Evolutionary conservation across 371 early-diverging fungal genomes (phyloP).

Genomic region (Blakeslea trispora): DNA sequence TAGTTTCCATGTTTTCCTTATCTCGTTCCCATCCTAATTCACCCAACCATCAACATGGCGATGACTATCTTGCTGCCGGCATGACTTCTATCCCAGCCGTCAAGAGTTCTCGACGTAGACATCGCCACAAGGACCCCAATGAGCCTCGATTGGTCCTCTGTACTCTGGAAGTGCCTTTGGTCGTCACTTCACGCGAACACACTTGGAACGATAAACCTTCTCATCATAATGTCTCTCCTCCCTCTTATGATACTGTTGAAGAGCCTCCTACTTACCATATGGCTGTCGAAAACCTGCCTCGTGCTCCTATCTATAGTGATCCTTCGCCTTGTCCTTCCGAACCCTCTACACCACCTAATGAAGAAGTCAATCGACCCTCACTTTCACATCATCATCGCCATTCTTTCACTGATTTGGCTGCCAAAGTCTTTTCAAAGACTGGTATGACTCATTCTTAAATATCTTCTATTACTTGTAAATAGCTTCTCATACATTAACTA

Average conservation of each 20-base stretch:
- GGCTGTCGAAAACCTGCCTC: conserved; percentile 35
- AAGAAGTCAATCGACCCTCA: not conserved
- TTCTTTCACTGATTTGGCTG: not conserved
- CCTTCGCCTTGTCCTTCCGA: not conserved
- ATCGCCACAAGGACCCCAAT: conserved; percentile 12
- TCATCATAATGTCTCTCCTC: conserved; percentile 11
- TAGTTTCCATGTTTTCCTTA: conserved; percentile 52
- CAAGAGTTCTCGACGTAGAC: conserved; percentile 17
- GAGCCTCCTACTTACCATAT: conserved; percentile 44
- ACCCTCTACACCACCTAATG: conserved; percentile 2
- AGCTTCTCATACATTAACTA: no score
- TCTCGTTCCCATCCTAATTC: conserved; percentile 21
- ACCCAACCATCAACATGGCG: conserved; percentile 2
- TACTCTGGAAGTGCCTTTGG: conserved; percentile 43
- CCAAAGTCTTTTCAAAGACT: not conserved
- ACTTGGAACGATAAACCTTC: conserved; percentile 35
- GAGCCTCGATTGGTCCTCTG: conserved; percentile 29
- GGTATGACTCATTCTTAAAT: not conserved
- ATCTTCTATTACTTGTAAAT: no score
- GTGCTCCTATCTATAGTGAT: conserved; percentile 40
- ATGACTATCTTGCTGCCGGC: conserved; percentile 6
- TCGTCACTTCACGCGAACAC: conserved; percentile 48
- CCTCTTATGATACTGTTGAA: conserved; percentile 39
- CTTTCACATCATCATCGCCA: not conserved
- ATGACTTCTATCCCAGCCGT: conserved; percentile 22